phyloP scores from a whole-genome alignment of 2,329 filamentous ascomycete genomes.

The Phoma sp. region DNA sequence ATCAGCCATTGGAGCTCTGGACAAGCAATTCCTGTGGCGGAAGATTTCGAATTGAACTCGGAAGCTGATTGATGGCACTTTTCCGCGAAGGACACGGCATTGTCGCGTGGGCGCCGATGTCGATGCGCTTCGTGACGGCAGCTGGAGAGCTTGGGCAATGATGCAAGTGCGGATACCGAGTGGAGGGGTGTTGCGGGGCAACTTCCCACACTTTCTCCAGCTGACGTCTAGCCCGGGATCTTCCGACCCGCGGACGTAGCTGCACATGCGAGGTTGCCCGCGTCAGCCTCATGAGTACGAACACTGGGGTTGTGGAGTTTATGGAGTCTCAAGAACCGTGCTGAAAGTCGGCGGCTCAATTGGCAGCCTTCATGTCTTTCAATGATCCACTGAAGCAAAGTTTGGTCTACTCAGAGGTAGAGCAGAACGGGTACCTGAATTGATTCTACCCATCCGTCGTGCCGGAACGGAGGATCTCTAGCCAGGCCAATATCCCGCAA shows the following conservation, averaged over 20 bases:
- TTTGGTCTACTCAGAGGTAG: no score
- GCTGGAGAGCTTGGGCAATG: conserved; percentile 25
- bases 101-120: conserved; percentile 12
- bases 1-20: conserved; percentile 13
- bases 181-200: conserved; percentile 26
- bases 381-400: background rate
- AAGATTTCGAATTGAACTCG: conserved; percentile 8
- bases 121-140: conserved; percentile 37
- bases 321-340: background rate
- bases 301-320: background rate
- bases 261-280: background rate
- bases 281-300: conserved; percentile 4
- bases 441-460: conserved; percentile 10
- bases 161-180: conserved; percentile 25
- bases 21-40: conserved; percentile 7
- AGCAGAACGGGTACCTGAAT: conserved; percentile 8
- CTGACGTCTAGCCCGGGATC: conserved; percentile 28
- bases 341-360: background rate
- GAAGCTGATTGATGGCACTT: conserved; percentile 18
- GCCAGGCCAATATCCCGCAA: conserved; percentile 14
- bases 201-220: conserved; percentile 9
- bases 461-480: conserved; percentile 15
- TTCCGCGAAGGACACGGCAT: conserved; percentile 9
- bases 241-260: conserved; percentile 38
- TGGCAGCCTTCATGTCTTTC: background rate